A percentile compares a stretch with the other conserved stretches of the same genome.
phyloP scores from a whole-genome alignment of 2,329 filamentous ascomycete species.

The Cryphonectria carpinicola region DNA sequence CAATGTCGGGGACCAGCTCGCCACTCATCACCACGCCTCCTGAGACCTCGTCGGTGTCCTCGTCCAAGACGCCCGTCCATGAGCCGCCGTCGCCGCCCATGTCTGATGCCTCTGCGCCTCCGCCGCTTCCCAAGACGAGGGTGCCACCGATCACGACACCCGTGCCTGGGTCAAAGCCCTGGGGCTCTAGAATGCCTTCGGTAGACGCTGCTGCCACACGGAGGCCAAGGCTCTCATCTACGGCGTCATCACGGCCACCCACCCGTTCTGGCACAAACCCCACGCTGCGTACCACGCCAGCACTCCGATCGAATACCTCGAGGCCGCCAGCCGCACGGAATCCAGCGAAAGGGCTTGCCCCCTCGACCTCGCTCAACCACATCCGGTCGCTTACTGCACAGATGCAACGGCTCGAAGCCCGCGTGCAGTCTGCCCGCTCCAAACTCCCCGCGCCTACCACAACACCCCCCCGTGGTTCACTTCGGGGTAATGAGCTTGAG shows the following conservation, averaged over 20 bases:
- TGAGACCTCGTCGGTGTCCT: constrained; percentile 40
- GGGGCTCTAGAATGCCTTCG: constrained; percentile 59
- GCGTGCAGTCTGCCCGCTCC: constrained; percentile 88
- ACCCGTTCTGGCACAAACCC: constrained; percentile 52
- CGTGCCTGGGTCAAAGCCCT: constrained; percentile 40
- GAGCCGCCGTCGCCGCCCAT: constrained; percentile 94
- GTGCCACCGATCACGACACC: constrained; percentile 48
- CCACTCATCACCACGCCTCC: constrained; percentile 89
- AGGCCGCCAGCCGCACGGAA: constrained; percentile 49
- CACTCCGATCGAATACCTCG: constrained; percentile 51
- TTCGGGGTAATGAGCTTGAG: constrained; percentile 56
- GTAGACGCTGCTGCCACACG: constrained; percentile 58
- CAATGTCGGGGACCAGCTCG: constrained; percentile 85
- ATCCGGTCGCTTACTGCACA: constrained; percentile 93
- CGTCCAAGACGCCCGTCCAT: constrained; percentile 66
- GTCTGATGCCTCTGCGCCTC: constrained; percentile 76
- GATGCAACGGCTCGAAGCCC: constrained; percentile 94
- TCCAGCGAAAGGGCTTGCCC: constrained; percentile 54
- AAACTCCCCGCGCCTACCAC: constrained; percentile 82
- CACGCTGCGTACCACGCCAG: constrained; percentile 42
- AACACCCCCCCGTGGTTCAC: constrained; percentile 82
- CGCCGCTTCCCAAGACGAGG: constrained; percentile 50
- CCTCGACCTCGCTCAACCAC: constrained; percentile 79
- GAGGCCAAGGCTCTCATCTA: constrained; percentile 49
- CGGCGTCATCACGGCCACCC: constrained; percentile 40